These are phyloP conservation scores for Sporothrix globosa DNA, from an alignment of 2,329 filamentous ascomycete species.

Conservation along the genomic window DNA sequence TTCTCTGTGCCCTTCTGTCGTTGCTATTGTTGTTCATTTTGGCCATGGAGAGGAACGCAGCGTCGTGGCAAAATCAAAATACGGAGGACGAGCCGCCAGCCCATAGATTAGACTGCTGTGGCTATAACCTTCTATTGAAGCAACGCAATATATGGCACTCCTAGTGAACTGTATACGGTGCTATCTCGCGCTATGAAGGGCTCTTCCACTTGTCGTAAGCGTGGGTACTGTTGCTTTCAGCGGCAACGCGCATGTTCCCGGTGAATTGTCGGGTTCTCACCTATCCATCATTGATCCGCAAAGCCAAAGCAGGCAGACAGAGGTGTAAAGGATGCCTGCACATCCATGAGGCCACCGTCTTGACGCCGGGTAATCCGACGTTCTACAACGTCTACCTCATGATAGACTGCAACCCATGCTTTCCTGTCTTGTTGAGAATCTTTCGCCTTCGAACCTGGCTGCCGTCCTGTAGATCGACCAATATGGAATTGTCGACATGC, in stretches of 20 bases:
- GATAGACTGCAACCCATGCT: neutral
- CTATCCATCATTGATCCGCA: neutral
- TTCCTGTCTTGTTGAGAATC: neutral
- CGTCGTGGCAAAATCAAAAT: conserved; percentile 2
- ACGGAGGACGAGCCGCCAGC: neutral
- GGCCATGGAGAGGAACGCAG: conserved; percentile 9
- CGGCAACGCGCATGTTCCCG: neutral
- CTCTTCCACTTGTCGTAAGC: neutral
- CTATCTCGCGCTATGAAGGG: neutral
- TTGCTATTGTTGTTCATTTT: conserved; percentile 9
- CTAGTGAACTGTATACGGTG: neutral
- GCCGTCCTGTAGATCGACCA: conserved; percentile 8
- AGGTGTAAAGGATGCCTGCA: too few species aligned
- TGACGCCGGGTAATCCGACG: neutral
- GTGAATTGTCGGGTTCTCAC: neutral
- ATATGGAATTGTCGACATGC: neutral
- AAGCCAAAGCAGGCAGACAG: neutral
- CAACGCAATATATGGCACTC: neutral
- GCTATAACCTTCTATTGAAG: neutral
- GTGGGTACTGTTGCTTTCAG: neutral
- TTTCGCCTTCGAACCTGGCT: neutral
- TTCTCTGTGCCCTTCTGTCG: neutral
- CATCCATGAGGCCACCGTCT: neutral
- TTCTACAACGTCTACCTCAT: neutral
- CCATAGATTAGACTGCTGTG: neutral